These are phyloP conservation scores for Asterionellopsis glacialis DNA, from an alignment of 108 stramenopile species.

Conservation along the genomic window DNA sequence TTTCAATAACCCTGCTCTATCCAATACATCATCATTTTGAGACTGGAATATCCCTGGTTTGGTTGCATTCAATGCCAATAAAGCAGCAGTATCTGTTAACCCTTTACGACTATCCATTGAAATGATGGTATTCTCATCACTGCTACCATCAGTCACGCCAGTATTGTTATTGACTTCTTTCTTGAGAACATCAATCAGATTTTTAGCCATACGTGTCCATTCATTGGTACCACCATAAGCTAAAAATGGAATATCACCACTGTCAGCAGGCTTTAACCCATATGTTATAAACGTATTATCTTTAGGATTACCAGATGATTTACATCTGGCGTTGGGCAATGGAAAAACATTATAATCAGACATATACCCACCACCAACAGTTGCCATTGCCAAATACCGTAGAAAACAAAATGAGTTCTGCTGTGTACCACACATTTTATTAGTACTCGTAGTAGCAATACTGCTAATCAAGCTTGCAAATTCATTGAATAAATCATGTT, in stretches of 20 bases:
- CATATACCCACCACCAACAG: conserved; percentile 6
- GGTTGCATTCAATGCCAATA: too few relatives aligned
- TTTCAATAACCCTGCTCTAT: too few relatives aligned
- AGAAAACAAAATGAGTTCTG: conserved; percentile 8
- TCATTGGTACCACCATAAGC: neutral
- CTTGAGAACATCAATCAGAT: too few relatives aligned
- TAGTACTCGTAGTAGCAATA: too few relatives aligned
- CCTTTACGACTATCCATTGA: too few relatives aligned
- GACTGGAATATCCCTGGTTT: too few relatives aligned
- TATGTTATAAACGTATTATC: neutral
- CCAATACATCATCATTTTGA: too few relatives aligned
- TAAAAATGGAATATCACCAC: conserved; percentile 6
- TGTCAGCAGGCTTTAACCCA: neutral
- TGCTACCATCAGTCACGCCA: too few relatives aligned
- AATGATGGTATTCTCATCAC: too few relatives aligned
- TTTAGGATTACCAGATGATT: neutral
- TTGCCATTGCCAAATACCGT: conserved; percentile 9
- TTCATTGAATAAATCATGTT: neutral
- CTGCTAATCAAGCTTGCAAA: too few relatives aligned
- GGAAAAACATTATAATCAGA: conserved; percentile 9
- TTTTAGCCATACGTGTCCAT: conserved; percentile 3
- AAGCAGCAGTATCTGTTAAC: too few relatives aligned
- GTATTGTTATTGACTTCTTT: too few relatives aligned
- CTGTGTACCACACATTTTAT: neutral
- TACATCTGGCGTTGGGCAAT: neutral